Conservation (phyloP, 164 flowering plant species). For the Warburgia ugandensis region DNA sequence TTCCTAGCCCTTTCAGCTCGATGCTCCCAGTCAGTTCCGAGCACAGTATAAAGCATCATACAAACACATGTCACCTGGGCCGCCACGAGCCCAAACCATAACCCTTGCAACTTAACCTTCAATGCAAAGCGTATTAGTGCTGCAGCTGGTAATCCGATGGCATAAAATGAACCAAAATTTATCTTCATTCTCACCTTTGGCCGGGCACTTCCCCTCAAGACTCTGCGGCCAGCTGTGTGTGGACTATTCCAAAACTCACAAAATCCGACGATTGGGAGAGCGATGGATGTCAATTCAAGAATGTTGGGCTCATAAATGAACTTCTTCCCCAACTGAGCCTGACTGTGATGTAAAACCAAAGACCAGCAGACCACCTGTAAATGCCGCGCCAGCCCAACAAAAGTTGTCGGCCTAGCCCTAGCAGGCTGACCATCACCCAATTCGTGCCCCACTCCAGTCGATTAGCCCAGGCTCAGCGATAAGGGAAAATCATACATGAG, state of each 20-base stretch:
- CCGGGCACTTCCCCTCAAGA: constrained; percentile 57
- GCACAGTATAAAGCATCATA: constrained; percentile 11
- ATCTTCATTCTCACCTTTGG: constrained; percentile 43
- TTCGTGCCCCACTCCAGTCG: constrained; percentile 58
- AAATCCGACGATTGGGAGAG: constrained; percentile 51
- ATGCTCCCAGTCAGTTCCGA: constrained; percentile 19
- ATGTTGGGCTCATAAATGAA: constrained; percentile 40
- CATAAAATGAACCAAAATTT: constrained; percentile 54
- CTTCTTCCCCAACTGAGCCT: constrained; percentile 39
- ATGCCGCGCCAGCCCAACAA: constrained; percentile 31
- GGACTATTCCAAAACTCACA: constrained; percentile 74
- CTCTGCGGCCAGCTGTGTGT: constrained; percentile 64
- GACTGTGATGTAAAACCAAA: constrained; percentile 26
- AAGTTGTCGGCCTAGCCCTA: constrained; percentile 33
- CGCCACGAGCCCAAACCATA: constrained; percentile 23
- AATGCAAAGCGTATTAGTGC: constrained; percentile 15
- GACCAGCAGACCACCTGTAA: constrained; percentile 28
- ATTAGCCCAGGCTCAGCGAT: constrained; percentile 37
- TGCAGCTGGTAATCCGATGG: constrained; percentile 55
- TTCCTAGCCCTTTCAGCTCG: constrained; percentile 21
- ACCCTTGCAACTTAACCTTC: constrained; percentile 17
- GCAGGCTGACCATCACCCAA: constrained; percentile 41
- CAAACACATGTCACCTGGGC: constrained; percentile 19
- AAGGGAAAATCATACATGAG: constrained; percentile 61
- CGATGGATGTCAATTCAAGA: constrained; percentile 27